Evolutionary conservation across 2,329 filamentous ascomycete genomes (phyloP), one percentile per base, ranked within the genome.

Genomic region (Aspergillus sp.): DNA sequence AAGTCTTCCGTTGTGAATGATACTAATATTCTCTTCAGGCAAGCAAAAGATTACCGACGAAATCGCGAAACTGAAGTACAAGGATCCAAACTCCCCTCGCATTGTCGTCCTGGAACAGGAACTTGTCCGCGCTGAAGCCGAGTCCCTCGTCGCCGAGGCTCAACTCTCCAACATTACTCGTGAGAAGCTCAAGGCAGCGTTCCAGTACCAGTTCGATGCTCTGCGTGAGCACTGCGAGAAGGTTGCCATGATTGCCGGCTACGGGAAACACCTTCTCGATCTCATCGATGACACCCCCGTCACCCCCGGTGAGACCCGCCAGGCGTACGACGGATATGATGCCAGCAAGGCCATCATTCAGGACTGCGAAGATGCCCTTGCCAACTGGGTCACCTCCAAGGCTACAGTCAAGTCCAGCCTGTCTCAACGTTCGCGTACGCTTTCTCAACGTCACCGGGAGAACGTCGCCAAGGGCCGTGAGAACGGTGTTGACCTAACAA

Each of bases 31-130:
- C 7, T 50, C 31, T 31, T 47, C 43, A 96, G 91, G 91, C 77
- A 99, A 99, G 82, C 93, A 98, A 77, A 99, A 98, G 81, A 98
- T 99, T 72, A 96, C 91, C 69, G 95, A 99, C 75, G 91, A 98
- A 75, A 99, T 99, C 69, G 93, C 95, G 51, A 93, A 98, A 77
- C 86, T 99, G 70, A 99, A 99, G 79, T 99, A 98, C 86, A 99
- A 99, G 82, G 95, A 99, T 78, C 95, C 95, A 66, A 96, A 96
- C 81, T 97, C 93, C 37, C 93, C 93, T 63, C 95, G 92, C 80
- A 97, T 99, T 68, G 92, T 97, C 57, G 93, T 99, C 41, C 88
- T 99, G 55, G 95, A 99, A 80, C 95, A 99, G 78, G 95, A 99
- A 78, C 90, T 99, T 58, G 95, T 99, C 67, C 93, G 95, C 69